phyloP scores from a whole-genome alignment of 169 alveolate genomes.

The Plasmodium relictum region DNA sequence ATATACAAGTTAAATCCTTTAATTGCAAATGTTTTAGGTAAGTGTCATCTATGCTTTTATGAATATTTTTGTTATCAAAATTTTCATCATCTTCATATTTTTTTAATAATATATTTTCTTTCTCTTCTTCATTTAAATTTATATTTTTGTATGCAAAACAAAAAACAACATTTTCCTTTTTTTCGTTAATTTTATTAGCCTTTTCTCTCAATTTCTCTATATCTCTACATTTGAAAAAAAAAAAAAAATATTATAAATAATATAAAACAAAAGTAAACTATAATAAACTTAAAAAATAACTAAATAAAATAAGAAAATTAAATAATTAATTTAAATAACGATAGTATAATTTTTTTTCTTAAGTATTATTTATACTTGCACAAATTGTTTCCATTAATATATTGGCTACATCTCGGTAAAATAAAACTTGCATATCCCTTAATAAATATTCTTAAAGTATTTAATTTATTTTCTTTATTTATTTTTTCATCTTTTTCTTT shows the following conservation, averaged over 20 bases:
- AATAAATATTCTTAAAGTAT: constrained; percentile 30
- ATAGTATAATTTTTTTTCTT: neutral
- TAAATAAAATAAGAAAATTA: too few species aligned
- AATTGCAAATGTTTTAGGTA: constrained; percentile 21
- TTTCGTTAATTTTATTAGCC: neutral
- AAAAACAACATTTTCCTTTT: neutral
- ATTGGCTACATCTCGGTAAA: constrained; percentile 35
- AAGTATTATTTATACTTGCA: neutral
- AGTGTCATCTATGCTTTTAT: constrained; percentile 9
- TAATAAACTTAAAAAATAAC: too few species aligned
- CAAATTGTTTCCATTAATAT: constrained; percentile 24
- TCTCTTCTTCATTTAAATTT: constrained; percentile 13
- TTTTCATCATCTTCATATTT: constrained; percentile 17
- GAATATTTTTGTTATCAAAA: constrained; percentile 3
- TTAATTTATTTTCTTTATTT: neutral
- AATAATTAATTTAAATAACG: too few species aligned
- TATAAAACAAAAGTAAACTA: too few species aligned
- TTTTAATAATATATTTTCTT: neutral
- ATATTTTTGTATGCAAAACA: constrained; percentile 71
- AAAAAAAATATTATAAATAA: neutral
- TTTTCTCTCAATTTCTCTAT: constrained; percentile 30
- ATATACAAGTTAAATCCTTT: constrained; percentile 54
- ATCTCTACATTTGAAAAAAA: constrained; percentile 27
- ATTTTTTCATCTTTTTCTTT: neutral
- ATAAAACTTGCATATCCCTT: constrained; percentile 18